A percentile compares a stretch with the other conserved stretches of the same genome.
Conservation (phyloP, 2,329 filamentous ascomycete genomes). For the Ciborinia camelliae region DNA sequence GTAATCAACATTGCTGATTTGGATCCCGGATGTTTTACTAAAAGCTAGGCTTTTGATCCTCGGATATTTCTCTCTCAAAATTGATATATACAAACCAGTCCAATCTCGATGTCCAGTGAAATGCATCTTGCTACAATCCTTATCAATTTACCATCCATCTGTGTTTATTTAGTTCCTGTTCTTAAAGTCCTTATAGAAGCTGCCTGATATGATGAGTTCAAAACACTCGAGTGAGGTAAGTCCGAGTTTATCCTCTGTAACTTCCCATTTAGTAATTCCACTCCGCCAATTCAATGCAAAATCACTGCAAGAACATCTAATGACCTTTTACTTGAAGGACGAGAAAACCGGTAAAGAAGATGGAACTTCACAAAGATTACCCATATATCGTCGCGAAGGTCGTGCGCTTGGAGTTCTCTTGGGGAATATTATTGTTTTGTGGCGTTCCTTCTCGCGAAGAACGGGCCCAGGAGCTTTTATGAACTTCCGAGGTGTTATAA, state of each 20-base stretch:
- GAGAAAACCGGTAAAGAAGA: not conserved
- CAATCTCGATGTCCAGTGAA: not conserved
- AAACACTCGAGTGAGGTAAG: not conserved
- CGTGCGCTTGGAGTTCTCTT: constrained; percentile 6
- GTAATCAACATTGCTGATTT: not conserved
- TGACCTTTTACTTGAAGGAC: not conserved
- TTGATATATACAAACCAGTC: not conserved
- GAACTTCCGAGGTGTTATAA: not conserved
- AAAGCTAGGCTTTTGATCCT: not conserved
- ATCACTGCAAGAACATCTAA: not conserved
- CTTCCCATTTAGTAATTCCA: not conserved
- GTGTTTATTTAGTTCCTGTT: not conserved
- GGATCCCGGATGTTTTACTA: not conserved
- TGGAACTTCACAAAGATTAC: not conserved
- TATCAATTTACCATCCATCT: not conserved
- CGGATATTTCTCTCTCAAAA: not conserved
- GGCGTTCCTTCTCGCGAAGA: not conserved
- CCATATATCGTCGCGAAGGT: not conserved
- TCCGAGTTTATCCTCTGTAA: not conserved
- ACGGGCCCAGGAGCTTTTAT: not conserved
- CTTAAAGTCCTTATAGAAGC: not conserved
- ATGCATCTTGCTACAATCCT: not conserved
- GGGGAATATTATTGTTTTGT: not conserved
- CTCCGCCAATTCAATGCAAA: not conserved
- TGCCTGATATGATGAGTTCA: not conserved